Evolutionary conservation across 768 basidiomycete species (phyloP).

Genomic region (Antrodiella citrinella): DNA sequence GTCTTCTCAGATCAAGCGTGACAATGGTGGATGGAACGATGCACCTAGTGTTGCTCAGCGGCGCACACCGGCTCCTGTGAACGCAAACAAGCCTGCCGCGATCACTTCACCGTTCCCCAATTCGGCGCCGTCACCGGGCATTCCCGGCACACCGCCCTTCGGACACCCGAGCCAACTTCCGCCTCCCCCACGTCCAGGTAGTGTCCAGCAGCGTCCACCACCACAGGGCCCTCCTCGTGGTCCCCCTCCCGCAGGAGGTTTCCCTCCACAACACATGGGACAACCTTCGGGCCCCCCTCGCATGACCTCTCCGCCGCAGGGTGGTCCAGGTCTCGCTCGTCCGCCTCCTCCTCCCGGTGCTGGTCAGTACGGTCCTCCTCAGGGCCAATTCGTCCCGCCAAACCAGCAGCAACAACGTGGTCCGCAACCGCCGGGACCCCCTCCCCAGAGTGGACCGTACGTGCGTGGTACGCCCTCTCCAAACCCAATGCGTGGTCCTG

Average conservation of each 20-base stretch:
- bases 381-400: slow-evolving; percentile 21
- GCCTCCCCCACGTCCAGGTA: slow-evolving; percentile 60
- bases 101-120: slow-evolving; percentile 90
- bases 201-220: slow-evolving; percentile 39
- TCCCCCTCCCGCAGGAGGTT: slow-evolving; percentile 6
- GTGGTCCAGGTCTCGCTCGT: slow-evolving; percentile 18
- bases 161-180: slow-evolving; percentile 19
- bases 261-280: slow-evolving; percentile 25
- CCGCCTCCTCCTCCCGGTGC: slow-evolving; percentile 38
- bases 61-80: slow-evolving; percentile 44
- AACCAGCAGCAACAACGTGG: slow-evolving; percentile 28
- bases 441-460: slow-evolving; percentile 24
- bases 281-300: too few species aligned
- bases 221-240: slow-evolving; percentile 26
- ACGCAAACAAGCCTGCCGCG: slow-evolving; percentile 49
- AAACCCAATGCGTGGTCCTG: slow-evolving; percentile 21
- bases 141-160: slow-evolving; percentile 13
- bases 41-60: slow-evolving; percentile 49
- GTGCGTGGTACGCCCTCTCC: slow-evolving; percentile 36
- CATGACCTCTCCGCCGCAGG: slow-evolving; percentile 40
- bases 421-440: slow-evolving; percentile 26
- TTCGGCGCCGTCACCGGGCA: slow-evolving; percentile 20
- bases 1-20: slow-evolving; percentile 32
- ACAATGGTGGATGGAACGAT: slow-evolving; percentile 90
- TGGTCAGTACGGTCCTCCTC: slow-evolving; percentile 43